Evolutionary conservation across 2,329 filamentous ascomycete species (phyloP).

Genomic region (Monosporascus cannonballus): DNA sequence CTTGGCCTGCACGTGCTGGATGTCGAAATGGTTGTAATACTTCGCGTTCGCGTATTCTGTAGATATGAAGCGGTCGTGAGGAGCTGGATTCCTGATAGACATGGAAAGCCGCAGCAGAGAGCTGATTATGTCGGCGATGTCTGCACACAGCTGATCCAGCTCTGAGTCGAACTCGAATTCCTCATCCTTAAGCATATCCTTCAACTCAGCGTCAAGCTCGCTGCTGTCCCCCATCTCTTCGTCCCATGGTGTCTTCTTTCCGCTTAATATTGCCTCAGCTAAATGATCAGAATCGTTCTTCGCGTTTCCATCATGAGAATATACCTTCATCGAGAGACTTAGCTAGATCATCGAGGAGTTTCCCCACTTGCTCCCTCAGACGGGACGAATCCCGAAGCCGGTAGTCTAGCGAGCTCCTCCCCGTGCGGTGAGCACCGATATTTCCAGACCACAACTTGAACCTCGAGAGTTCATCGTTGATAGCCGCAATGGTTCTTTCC

Average conservation of each 20-base stretch:
- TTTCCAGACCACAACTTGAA: slow-evolving; percentile 16
- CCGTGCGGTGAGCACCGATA: slow-evolving; percentile 13
- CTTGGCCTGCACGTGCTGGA: slow-evolving; percentile 25
- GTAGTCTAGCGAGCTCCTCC: slow-evolving; percentile 14
- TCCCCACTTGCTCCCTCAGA: slow-evolving; percentile 15
- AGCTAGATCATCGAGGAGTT: slow-evolving; percentile 14
- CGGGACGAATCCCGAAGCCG: slow-evolving; percentile 14
- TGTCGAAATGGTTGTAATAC: slow-evolving; percentile 21
- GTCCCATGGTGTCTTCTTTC: slow-evolving; percentile 8
- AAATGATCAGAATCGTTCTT: background rate
- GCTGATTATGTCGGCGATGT: slow-evolving; percentile 21
- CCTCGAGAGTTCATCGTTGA: slow-evolving; percentile 5
- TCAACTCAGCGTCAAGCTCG: slow-evolving; percentile 7
- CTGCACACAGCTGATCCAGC: slow-evolving; percentile 10
- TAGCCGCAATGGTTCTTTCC: background rate
- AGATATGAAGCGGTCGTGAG: slow-evolving; percentile 25
- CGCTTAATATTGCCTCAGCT: slow-evolving; percentile 7
- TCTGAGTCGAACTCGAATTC: slow-evolving; percentile 10
- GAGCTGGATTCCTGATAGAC: slow-evolving; percentile 29
- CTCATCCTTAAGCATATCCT: background rate
- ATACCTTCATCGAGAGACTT: slow-evolving; percentile 3
- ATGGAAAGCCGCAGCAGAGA: slow-evolving; percentile 30
- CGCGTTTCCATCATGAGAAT: background rate
- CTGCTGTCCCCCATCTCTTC: background rate
- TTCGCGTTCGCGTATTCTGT: slow-evolving; percentile 12